Percentiles rank a stretch among this genome's conserved stretches.
These are phyloP conservation scores for Zoysia matrella DNA, from an alignment of 202 grass and related monocot species.

Conservation along the genomic window DNA sequence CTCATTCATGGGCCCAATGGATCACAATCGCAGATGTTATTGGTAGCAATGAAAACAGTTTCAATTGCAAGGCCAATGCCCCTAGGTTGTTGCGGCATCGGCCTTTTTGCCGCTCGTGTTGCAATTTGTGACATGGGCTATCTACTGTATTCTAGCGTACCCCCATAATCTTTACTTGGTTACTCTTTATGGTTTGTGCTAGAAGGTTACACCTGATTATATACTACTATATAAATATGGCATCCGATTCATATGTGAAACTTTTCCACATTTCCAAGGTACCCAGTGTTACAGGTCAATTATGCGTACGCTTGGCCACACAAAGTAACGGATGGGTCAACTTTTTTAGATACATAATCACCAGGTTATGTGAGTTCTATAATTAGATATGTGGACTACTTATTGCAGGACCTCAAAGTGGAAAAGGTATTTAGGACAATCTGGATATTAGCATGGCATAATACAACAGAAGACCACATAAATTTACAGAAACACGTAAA, in stretches of 20 bases:
- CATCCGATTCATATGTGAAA: not conserved
- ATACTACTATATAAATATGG: not conserved
- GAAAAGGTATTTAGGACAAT: not conserved
- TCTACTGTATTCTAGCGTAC: not conserved
- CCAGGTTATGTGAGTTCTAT: not conserved
- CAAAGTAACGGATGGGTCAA: not conserved
- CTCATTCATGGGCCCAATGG: no score
- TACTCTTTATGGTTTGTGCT: not conserved
- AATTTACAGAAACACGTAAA: not conserved
- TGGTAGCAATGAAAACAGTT: no score
- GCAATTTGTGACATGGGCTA: no score
- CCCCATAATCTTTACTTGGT: not conserved
- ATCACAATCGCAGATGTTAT: no score
- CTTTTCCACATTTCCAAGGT: not conserved
- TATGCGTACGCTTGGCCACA: not conserved
- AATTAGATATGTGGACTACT: constrained; percentile 24
- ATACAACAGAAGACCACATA: constrained; percentile 10
- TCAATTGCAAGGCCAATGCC: no score
- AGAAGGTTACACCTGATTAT: not conserved
- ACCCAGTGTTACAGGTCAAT: no score
- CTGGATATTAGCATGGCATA: not conserved
- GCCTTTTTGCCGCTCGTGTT: no score
- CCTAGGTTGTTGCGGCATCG: no score
- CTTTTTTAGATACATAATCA: not conserved
- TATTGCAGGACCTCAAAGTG: constrained; percentile 14